Conservation (phyloP, 306 rosid genomes). For the Cicer arietinum region DNA sequence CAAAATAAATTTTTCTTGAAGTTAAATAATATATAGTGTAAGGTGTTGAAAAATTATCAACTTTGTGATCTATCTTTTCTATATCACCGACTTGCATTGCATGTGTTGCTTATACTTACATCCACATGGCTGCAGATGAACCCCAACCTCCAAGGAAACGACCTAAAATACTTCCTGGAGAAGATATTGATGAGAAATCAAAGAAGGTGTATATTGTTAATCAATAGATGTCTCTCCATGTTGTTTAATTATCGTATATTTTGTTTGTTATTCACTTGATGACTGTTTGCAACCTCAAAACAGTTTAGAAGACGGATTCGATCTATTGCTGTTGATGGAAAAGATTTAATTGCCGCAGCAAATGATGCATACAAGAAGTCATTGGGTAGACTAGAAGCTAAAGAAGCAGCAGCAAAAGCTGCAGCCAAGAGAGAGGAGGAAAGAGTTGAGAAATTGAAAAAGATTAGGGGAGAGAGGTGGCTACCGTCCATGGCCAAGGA, state of each 20-base stretch:
- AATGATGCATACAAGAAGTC: conserved; percentile 59
- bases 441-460: conserved; percentile 77
- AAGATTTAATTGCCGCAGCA: conserved; percentile 67
- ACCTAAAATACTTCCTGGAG: conserved; percentile 82
- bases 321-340: conserved; percentile 68
- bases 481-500: conserved; percentile 82
- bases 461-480: conserved; percentile 92
- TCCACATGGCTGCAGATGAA: conserved; percentile 64
- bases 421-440: conserved; percentile 75
- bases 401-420: conserved; percentile 72
- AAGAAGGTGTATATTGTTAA: conserved; percentile 63
- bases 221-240: conserved; percentile 7
- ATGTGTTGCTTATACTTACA: conserved; percentile 36
- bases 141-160: conserved; percentile 62
- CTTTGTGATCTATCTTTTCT: conserved; percentile 31
- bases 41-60: conserved; percentile 11
- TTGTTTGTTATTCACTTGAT: conserved; percentile 31
- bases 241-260: neutral
- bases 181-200: conserved; percentile 80
- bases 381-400: conserved; percentile 68
- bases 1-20: conserved; percentile 5
- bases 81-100: conserved; percentile 36
- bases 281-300: conserved; percentile 13
- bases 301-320: conserved; percentile 68
- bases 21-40: neutral